Percentiles rank a stretch among this genome's conserved stretches.
These are phyloP conservation scores for Cladosporium sp. DNA, from an alignment of 2,329 filamentous ascomycete genomes.

Conservation along the genomic window DNA sequence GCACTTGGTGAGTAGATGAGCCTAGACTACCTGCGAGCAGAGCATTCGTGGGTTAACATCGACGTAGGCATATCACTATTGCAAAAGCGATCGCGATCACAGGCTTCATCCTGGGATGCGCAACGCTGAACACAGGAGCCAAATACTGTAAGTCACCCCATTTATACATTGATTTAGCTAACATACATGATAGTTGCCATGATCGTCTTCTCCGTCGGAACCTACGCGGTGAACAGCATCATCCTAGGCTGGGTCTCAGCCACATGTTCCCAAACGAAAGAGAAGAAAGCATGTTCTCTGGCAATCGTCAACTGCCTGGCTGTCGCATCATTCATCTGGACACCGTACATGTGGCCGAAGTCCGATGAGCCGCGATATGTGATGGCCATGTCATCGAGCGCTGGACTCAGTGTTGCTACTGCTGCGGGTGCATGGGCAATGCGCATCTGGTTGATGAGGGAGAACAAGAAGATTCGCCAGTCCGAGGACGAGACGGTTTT, in stretches of 20 bases:
- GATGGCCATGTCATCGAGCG: conserved; percentile 37
- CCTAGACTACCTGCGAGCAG: not conserved
- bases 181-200: conserved; percentile 25
- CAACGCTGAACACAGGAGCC: conserved; percentile 5
- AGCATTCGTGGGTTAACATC: conserved; percentile 26
- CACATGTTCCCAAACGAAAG: conserved; percentile 40
- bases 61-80: conserved; percentile 38
- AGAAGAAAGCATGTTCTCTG: conserved; percentile 43
- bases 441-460: conserved; percentile 43
- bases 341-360: conserved; percentile 51
- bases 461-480: conserved; percentile 44
- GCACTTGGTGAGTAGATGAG: conserved; percentile 38
- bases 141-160: conserved; percentile 26
- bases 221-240: conserved; percentile 40
- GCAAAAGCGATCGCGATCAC: conserved; percentile 15
- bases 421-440: conserved; percentile 49
- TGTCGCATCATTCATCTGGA: conserved; percentile 50
- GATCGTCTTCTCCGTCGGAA: conserved; percentile 39
- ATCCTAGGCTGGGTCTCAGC: conserved; percentile 41
- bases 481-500: conserved; percentile 33
- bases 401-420: conserved; percentile 47
- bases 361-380: conserved; percentile 49
- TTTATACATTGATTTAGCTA: not conserved
- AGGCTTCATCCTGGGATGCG: conserved; percentile 1
- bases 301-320: conserved; percentile 54